These are phyloP conservation scores for Apiospora pterosperma DNA, from an alignment of 2,329 filamentous ascomycete genomes.

Conservation along the genomic window DNA sequence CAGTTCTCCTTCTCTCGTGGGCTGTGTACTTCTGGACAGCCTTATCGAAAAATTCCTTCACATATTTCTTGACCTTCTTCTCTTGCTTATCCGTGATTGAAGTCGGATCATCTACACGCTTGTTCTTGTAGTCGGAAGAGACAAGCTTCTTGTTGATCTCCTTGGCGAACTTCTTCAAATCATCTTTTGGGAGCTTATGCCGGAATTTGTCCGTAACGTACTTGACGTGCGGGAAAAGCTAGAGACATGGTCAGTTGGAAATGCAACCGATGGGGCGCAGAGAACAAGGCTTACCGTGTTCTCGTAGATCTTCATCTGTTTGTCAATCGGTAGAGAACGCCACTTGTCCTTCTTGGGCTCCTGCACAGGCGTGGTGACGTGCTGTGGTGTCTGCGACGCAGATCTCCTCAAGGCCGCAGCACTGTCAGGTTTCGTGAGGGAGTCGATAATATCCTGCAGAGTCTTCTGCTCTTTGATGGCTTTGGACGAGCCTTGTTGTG, in stretches of 20 bases:
- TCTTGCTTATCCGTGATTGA: conserved; percentile 71
- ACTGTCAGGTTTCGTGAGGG: conserved; percentile 68
- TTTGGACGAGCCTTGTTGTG: conserved; percentile 63
- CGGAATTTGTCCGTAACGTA: conserved; percentile 84
- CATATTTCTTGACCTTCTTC: conserved; percentile 78
- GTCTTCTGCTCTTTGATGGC: conserved; percentile 63
- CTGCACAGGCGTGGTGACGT: conserved; percentile 49
- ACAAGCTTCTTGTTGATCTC: conserved; percentile 85
- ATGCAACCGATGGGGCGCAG: neutral
- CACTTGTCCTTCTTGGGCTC: conserved; percentile 68
- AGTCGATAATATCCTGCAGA: conserved; percentile 81
- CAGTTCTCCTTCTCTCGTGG: conserved; percentile 62
- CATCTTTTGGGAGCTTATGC: conserved; percentile 80
- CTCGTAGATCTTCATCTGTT: conserved; percentile 93
- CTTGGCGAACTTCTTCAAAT: conserved; percentile 60
- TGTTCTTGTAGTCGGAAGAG: conserved; percentile 85
- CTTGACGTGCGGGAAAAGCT: conserved; percentile 84
- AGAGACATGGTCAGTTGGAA: neutral
- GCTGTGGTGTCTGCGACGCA: conserved; percentile 63
- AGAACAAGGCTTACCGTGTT: conserved; percentile 65
- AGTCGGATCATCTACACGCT: conserved; percentile 78
- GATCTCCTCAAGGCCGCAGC: conserved; percentile 43
- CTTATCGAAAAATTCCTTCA: conserved; percentile 83
- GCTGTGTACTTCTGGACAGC: conserved; percentile 72
- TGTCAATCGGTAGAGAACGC: conserved; percentile 68